A percentile compares a stretch with the other conserved stretches of the same genome.
Conservation (phyloP, 1,284 basidiomycete genomes). For the Trametes versicolor region DNA sequence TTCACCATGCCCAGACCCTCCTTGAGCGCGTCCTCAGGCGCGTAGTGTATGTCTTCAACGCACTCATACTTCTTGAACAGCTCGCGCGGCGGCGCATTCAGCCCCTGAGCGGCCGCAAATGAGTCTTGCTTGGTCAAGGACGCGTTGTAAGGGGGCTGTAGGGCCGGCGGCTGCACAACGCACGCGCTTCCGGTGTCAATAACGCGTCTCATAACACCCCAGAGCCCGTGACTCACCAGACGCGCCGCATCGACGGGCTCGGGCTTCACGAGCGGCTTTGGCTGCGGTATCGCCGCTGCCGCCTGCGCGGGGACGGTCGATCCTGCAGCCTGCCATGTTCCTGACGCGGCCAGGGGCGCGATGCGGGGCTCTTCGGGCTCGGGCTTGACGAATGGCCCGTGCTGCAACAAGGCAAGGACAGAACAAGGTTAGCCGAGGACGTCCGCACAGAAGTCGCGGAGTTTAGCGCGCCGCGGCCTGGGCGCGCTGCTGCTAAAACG, state of each 20-base stretch:
- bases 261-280: conserved; percentile 42
- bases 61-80: conserved; percentile 39
- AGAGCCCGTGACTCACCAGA: conserved; percentile 40
- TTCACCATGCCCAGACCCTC: conserved; percentile 65
- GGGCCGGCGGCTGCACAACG: conserved; percentile 12
- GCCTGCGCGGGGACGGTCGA: not conserved
- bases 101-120: not conserved
- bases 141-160: not conserved
- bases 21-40: conserved; percentile 59
- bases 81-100: conserved; percentile 19
- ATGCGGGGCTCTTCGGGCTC: conserved; percentile 51
- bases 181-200: conserved; percentile 29
- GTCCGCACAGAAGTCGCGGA: conserved; percentile 13
- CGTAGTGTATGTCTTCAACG: conserved; percentile 56
- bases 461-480: conserved; percentile 14
- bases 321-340: conserved; percentile 29
- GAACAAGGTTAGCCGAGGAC: conserved; percentile 23
- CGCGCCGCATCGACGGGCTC: conserved; percentile 44
- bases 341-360: conserved; percentile 39
- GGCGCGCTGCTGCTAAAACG: conserved; percentile 5
- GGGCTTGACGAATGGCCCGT: conserved; percentile 47
- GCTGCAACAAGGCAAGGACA: conserved; percentile 25
- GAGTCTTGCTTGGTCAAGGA: conserved; percentile 5
- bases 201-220: conserved; percentile 12
- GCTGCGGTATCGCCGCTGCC: conserved; percentile 1